phyloP scores from a whole-genome alignment of 2,329 filamentous ascomycete species.

The Exophiala bonariae region DNA sequence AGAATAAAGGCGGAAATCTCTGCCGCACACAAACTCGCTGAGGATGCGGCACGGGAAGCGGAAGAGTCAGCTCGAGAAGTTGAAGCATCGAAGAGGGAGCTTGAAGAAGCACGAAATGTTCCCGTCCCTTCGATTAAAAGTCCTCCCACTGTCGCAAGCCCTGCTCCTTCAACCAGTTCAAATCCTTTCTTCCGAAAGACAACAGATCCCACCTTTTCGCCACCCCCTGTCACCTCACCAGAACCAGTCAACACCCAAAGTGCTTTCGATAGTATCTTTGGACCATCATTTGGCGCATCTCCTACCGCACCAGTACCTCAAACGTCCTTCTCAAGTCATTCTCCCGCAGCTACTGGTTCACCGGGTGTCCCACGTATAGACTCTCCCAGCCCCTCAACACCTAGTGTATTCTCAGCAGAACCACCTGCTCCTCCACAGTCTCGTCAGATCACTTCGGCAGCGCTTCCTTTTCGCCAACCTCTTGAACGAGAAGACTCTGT shows the following conservation, averaged over 20 bases:
- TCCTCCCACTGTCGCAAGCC: slow-evolving; percentile 40
- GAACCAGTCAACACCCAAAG: slow-evolving; percentile 37
- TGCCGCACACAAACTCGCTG: slow-evolving; percentile 61
- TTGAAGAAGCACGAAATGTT: slow-evolving; percentile 23
- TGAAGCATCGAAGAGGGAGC: slow-evolving; percentile 42
- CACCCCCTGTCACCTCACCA: slow-evolving; percentile 16
- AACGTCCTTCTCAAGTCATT: slow-evolving; percentile 56
- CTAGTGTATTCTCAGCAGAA: slow-evolving; percentile 26
- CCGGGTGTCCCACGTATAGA: slow-evolving; percentile 41
- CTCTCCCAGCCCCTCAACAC: slow-evolving; percentile 33
- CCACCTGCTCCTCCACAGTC: slow-evolving; percentile 68
- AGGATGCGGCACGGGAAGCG: slow-evolving; percentile 59
- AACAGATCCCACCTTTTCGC: slow-evolving; percentile 45
- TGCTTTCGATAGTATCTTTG: slow-evolving; percentile 85
- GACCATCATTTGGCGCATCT: slow-evolving; percentile 60
- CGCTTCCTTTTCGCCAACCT: slow-evolving; percentile 67
- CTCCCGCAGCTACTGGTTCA: slow-evolving; percentile 52
- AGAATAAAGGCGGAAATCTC: slow-evolving; percentile 80
- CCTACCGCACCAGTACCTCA: slow-evolving; percentile 57
- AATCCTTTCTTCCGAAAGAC: slow-evolving; percentile 89
- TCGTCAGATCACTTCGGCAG: slow-evolving; percentile 74
- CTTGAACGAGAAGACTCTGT: slow-evolving; percentile 62
- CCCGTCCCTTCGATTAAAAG: slow-evolving; percentile 21
- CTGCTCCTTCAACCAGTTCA: slow-evolving; percentile 63
- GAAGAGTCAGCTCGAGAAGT: slow-evolving; percentile 31